phyloP scores from a whole-genome alignment of 108 stramenopile genomes.

The Cyclotella baltica region DNA sequence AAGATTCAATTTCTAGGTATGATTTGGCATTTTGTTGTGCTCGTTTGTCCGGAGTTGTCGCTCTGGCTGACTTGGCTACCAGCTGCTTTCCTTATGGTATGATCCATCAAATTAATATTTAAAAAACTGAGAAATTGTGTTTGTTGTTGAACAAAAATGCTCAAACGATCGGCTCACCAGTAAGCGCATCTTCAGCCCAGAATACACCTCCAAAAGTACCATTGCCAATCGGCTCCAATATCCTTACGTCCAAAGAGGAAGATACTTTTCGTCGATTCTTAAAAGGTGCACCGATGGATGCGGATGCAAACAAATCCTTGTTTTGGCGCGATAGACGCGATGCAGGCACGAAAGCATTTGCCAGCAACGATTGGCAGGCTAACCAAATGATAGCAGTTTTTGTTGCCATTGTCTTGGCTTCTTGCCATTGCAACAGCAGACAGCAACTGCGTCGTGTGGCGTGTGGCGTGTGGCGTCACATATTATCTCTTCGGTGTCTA shows the following conservation, averaged over 20 bases:
- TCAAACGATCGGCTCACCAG: background rate
- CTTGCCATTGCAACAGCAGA: too few relatives aligned
- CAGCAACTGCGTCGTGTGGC: too few relatives aligned
- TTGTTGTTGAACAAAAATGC: background rate
- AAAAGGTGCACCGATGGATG: background rate
- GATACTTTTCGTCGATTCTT: conserved; percentile 13
- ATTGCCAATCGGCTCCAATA: conserved; percentile 29
- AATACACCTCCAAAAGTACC: conserved; percentile 45
- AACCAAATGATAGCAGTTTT: too few relatives aligned
- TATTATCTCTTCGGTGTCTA: too few relatives aligned
- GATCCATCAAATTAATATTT: background rate
- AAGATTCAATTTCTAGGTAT: conserved; percentile 46
- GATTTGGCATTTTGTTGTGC: conserved; percentile 37
- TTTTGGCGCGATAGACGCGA: too few relatives aligned
- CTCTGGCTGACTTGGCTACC: conserved; percentile 39
- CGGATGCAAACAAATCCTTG: background rate
- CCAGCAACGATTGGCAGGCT: too few relatives aligned
- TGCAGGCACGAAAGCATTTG: too few relatives aligned
- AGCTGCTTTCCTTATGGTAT: background rate
- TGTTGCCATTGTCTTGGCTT: too few relatives aligned
- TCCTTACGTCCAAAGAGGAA: background rate
- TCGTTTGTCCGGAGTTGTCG: conserved; percentile 14
- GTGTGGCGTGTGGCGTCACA: too few relatives aligned
- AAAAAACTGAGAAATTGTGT: background rate
- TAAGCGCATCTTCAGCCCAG: conserved; percentile 23